These are phyloP conservation scores for Vigna mungo DNA, from an alignment of 306 rosid genomes.

Conservation along the genomic window DNA sequence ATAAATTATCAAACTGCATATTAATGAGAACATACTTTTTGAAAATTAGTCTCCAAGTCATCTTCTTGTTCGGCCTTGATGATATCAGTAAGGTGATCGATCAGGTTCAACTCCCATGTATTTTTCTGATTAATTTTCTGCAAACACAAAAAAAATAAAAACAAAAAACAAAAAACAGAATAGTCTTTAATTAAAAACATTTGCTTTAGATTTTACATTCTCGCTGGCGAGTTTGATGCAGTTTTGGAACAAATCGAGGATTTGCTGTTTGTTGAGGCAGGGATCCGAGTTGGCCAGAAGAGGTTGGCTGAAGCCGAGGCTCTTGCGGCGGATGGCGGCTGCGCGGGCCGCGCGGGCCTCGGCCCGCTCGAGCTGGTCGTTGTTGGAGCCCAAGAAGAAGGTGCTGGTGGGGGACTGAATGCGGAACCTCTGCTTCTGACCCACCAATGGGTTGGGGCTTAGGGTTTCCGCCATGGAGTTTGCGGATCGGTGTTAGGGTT, in stretches of 20 bases:
- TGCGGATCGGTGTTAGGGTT: conserved; percentile 40
- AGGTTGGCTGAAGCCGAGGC: conserved; percentile 46
- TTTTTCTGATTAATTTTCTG: conserved; percentile 99
- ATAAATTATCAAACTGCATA: conserved; percentile 18
- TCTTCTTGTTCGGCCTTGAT: conserved; percentile 82
- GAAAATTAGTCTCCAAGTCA: conserved; percentile 89
- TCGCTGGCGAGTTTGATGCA: conserved; percentile 99
- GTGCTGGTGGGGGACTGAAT: conserved; percentile 92
- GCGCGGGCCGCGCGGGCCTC: conserved; percentile 97
- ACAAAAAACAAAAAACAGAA: background rate
- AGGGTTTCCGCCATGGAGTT: conserved; percentile 67
- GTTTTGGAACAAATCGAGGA: conserved; percentile 87
- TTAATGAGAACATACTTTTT: conserved; percentile 62
- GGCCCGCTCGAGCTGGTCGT: conserved; percentile 87
- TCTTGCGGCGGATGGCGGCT: conserved; percentile 77
- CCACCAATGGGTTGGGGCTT: conserved; percentile 66
- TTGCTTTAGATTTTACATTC: conserved; percentile 54
- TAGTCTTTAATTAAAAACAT: background rate
- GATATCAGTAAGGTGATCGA: conserved; percentile 87
- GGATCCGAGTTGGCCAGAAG: conserved; percentile 44
- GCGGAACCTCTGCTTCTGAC: conserved; percentile 66
- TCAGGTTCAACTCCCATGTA: conserved; percentile 94
- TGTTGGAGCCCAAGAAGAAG: conserved; percentile 82
- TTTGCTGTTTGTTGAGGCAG: conserved; percentile 81
- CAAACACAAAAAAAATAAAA: conserved; percentile 12